Base-by-base conservation (phyloP, 345 rosid species). In the Jatropha curcas region DNA sequence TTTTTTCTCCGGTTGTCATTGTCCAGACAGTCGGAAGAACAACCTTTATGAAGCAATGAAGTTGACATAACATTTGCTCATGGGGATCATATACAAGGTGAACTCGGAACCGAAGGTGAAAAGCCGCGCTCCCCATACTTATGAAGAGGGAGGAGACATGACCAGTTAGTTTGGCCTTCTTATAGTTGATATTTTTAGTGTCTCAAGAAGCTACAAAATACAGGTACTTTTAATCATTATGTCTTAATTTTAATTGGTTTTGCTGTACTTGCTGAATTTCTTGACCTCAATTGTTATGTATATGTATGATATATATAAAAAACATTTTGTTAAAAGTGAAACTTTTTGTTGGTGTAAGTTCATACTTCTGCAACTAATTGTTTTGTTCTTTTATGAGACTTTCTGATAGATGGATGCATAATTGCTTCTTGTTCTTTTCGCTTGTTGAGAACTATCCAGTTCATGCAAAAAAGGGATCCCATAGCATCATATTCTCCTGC, bases 291-390 rank as follows among this genome's bases (percentile, higher is more conserved):
- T 55, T 73, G 55, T 64, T 56, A 39, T 64, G 35, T 52, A 14
- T 71, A 59, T 79, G 79, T 76, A 58, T 73, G 16, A 71, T 75
- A 64, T 76, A 8, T 41, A n/a, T 60, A 34, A 63, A 48, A 41
- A 41, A 10, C 55, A 53, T 67, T 46, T 58, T 60, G 48, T 46
- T 28, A 16, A 62, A n/a, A 75, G 10, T 25, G 63, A 43, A 64
- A 48, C 41, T 33, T 57, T 46, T 68, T 60, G 53, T 46, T 43
- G 50, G 67, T 62, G 75, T 77, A 76, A 19, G 11, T 45, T 71
- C n/a, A 6, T 74, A 25, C 65, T 56, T 64, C 25, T 67, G 68
- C 63, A 57, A 71, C 27, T 46, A 70, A 55, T 25, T 60, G 19
- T 31, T 30, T 31, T n/a, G 20, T 16, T 5, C 52, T 48, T 17